Evolutionary conservation across 495 filamentous ascomycete genomes (phyloP), one percentile per base, ranked within the genome.

Genomic region (Monascus purpureus): DNA sequence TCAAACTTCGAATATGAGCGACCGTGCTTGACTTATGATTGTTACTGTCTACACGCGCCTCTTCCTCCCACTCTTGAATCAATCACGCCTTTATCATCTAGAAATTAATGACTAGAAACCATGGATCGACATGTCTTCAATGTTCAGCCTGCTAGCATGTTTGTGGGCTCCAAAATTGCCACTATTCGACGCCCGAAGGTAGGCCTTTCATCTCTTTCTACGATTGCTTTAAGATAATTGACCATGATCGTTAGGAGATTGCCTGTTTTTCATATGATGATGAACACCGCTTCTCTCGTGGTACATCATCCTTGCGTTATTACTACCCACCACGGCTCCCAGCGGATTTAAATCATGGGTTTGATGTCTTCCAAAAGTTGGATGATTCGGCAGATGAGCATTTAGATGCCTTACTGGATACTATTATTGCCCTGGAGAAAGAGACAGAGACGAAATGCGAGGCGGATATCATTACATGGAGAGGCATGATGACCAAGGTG

Each of bases 401-500:
- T 53, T 55, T 99, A 12, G 82, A 94, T 59, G 73, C 76, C 31
- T 57, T 99, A 13, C 61, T 99, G 20, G 71, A 70, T 25, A 80
- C 83, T 4, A 77, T 99, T 24, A 61, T 73, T 13, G 66, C 65
- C 24, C 59, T 80, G 22, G 90, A 96, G 51, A 61, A 71, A 45
- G 63, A 72, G 34, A 72, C 67, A 4, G 68, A 67, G 7, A 69
- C 72, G 44, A 73, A 61, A 46, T 75, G 76, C 20, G 72, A 82
- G 26, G 76, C 77, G 6, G 78, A 94, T 38, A 49, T 99, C 27
- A 69, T 96, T 28, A 95, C 88, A 0, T 99, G 88, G 88, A 63
- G 90, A 44, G 90, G 90, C 13, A 95, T 99, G 84, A 83, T 99
- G 81, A 96, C 90, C 35, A 99, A 95, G 68, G 82, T 82, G 43